Evolutionary conservation across 2,329 filamentous ascomycete genomes (phyloP).

Genomic region (Lachnum nothofagi): DNA sequence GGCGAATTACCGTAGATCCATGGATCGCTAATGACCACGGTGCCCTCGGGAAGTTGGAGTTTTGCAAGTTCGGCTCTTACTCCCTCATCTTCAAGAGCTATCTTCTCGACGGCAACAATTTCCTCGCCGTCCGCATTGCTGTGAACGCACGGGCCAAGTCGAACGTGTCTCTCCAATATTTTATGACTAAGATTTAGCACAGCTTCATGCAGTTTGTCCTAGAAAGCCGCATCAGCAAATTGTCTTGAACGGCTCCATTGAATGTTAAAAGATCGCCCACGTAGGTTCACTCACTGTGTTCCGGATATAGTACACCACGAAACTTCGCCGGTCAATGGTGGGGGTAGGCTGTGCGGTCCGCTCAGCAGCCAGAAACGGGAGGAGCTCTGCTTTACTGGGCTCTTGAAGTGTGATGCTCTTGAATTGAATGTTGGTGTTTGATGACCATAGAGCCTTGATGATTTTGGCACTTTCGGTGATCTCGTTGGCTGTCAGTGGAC

Average conservation of each 20-base stretch:
- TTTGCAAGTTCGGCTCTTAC: constrained; percentile 59
- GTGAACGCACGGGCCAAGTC: constrained; percentile 55
- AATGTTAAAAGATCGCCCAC: too few species aligned
- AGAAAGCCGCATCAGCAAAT: constrained; percentile 3
- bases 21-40: constrained; percentile 55
- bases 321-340: constrained; percentile 45
- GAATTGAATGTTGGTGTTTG: constrained; percentile 53
- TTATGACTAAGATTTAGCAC: constrained; percentile 46
- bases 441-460: constrained; percentile 51
- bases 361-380: constrained; percentile 47
- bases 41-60: constrained; percentile 55
- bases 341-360: constrained; percentile 38
- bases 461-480: constrained; percentile 47
- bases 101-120: constrained; percentile 52
- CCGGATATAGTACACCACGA: constrained; percentile 54
- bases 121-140: constrained; percentile 56
- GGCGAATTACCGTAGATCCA: constrained; percentile 54
- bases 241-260: too few species aligned
- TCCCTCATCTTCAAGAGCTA: constrained; percentile 48
- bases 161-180: constrained; percentile 51
- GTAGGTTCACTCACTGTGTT: constrained; percentile 49
- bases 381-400: constrained; percentile 48
- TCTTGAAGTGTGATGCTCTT: constrained; percentile 58
- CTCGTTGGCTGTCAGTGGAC: constrained; percentile 53
- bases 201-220: constrained; percentile 61